A percentile compares a stretch with the other conserved stretches of the same genome.
Conservation (phyloP, 2,329 filamentous ascomycete genomes). For the Hypoxylon sp. region DNA sequence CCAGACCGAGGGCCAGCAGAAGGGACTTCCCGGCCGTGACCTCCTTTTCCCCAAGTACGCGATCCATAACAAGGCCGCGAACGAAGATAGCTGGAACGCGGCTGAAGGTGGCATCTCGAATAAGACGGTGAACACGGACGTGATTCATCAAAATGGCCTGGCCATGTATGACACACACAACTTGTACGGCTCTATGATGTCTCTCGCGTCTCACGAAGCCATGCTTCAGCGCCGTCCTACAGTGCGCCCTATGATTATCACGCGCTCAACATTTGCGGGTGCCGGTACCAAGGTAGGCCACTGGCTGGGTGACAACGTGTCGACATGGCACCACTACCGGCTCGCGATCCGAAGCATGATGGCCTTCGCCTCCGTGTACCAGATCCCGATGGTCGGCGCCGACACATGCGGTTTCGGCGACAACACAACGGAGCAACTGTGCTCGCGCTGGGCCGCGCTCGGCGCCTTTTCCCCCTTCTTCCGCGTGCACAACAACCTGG, state of each 20-base stretch:
- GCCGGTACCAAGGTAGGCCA: constrained; percentile 75
- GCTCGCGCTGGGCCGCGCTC: constrained; percentile 81
- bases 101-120: constrained; percentile 65
- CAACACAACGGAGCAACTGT: constrained; percentile 77
- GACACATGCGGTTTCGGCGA: constrained; percentile 84
- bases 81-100: constrained; percentile 58
- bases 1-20: constrained; percentile 58
- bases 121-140: constrained; percentile 76
- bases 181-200: constrained; percentile 84
- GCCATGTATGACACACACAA: constrained; percentile 84
- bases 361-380: constrained; percentile 75
- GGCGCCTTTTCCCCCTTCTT: constrained; percentile 84
- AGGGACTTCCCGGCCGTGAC: constrained; percentile 74
- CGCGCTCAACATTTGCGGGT: constrained; percentile 82
- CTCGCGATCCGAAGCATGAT: constrained; percentile 72
- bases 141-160: constrained; percentile 77
- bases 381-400: constrained; percentile 77
- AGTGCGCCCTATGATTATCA: constrained; percentile 79
- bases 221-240: constrained; percentile 76
- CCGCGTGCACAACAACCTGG: constrained; percentile 77
- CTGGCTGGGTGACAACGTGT: constrained; percentile 73
- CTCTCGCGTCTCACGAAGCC: constrained; percentile 72
- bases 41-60: constrained; percentile 75
- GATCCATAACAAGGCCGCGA: constrained; percentile 74
- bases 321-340: constrained; percentile 71